These are phyloP conservation scores for Dactylellina haptotyla DNA, from an alignment of 2,329 filamentous ascomycete species.

Conservation along the genomic window DNA sequence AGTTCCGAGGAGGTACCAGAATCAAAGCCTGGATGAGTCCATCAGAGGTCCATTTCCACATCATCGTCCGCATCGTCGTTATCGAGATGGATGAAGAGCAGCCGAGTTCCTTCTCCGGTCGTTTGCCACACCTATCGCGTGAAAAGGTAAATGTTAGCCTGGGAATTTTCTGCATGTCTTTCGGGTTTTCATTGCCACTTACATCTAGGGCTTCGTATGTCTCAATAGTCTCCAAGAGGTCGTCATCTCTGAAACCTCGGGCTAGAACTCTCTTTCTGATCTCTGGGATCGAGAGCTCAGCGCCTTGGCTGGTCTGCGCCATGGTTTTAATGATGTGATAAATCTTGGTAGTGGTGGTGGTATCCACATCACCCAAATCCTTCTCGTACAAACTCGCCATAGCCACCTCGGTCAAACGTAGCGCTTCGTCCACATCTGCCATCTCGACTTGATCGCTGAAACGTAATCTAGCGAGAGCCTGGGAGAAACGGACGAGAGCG, in stretches of 20 bases:
- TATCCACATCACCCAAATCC: slow-evolving; percentile 69
- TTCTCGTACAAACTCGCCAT: slow-evolving; percentile 84
- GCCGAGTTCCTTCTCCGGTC: slow-evolving; percentile 73
- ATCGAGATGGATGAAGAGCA: slow-evolving; percentile 75
- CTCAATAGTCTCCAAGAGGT: slow-evolving; percentile 84
- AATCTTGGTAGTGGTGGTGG: slow-evolving; percentile 87
- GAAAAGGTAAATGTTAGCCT: slow-evolving; percentile 61
- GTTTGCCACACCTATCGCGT: slow-evolving; percentile 78
- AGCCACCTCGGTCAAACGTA: slow-evolving; percentile 89
- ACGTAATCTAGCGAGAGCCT: slow-evolving; percentile 89
- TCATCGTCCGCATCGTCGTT: slow-evolving; percentile 64
- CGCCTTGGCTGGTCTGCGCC: slow-evolving; percentile 75
- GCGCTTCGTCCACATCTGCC: slow-evolving; percentile 94
- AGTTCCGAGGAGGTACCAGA: neutral
- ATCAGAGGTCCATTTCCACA: slow-evolving; percentile 55
- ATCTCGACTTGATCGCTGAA: slow-evolving; percentile 86
- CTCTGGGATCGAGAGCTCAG: slow-evolving; percentile 85
- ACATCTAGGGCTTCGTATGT: slow-evolving; percentile 91
- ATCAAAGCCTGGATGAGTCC: neutral
- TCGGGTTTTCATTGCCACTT: slow-evolving; percentile 65
- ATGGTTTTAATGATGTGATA: slow-evolving; percentile 93
- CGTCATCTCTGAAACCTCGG: slow-evolving; percentile 95
- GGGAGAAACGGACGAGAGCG: slow-evolving; percentile 89
- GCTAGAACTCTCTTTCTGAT: slow-evolving; percentile 91
- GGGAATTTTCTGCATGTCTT: neutral